Percentiles rank a stretch among this genome's conserved stretches.
Conservation (phyloP, 257 asterid genomes). For the Solanum peruvianum region DNA sequence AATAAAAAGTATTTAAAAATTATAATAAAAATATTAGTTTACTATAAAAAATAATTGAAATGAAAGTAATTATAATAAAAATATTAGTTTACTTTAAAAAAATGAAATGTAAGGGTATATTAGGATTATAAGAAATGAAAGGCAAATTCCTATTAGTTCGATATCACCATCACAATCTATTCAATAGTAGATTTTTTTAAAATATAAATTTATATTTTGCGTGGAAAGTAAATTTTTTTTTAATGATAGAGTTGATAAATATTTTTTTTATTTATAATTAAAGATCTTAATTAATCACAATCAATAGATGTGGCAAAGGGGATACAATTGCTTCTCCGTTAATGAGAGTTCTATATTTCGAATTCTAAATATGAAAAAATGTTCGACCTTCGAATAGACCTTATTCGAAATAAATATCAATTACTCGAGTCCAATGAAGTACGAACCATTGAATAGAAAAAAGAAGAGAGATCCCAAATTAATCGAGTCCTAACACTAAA, state of each 20-base stretch:
- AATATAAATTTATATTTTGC: neutral
- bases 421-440: accelerated
- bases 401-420: accelerated
- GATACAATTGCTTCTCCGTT: accelerated
- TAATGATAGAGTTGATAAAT: neutral
- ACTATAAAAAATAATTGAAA: too few relatives aligned
- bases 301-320: neutral
- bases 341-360: accelerated
- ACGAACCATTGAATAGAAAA: neutral
- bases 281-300: neutral
- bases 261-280: neutral
- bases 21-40: neutral
- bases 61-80: neutral
- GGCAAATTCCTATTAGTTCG: neutral
- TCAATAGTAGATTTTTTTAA: neutral
- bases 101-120: neutral
- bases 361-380: neutral
- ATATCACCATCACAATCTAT: neutral
- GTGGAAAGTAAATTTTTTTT: accelerated
- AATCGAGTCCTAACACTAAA: accelerated
- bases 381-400: too few relatives aligned
- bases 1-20: neutral
- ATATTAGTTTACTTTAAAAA: neutral
- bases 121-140: neutral
- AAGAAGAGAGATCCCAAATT: accelerated